Evolutionary conservation across 2,329 filamentous ascomycete species (phyloP).

Genomic region (Alternaria ethzedia): DNA sequence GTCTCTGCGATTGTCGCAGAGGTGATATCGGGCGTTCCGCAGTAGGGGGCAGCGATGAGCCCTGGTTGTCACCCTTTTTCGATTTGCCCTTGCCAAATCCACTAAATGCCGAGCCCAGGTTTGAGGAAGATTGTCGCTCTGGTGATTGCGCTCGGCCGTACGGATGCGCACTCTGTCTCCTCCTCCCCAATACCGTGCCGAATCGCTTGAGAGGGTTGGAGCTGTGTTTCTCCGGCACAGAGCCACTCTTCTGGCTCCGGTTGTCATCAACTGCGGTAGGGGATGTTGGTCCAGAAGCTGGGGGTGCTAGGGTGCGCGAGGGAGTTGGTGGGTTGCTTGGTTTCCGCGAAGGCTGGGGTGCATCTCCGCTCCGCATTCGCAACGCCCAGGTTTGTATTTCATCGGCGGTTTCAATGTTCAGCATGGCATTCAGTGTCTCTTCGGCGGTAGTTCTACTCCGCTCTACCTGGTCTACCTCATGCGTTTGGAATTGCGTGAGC

Average conservation of each 20-base stretch:
- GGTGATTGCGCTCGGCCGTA: conserved; percentile 51
- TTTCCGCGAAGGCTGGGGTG: conserved; percentile 39
- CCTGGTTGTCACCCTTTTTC: conserved; percentile 64
- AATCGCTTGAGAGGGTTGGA: conserved; percentile 49
- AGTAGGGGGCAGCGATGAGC: conserved; percentile 39
- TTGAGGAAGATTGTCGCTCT: conserved; percentile 61
- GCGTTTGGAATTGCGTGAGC: conserved; percentile 90
- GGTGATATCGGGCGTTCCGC: conserved; percentile 45
- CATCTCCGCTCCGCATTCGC: conserved; percentile 50
- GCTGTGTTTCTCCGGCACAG: conserved; percentile 47
- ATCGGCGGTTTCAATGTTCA: conserved; percentile 84
- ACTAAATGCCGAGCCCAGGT: conserved; percentile 63
- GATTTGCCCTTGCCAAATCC: conserved; percentile 69
- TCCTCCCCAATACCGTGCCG: conserved; percentile 49
- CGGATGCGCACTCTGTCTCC: conserved; percentile 48
- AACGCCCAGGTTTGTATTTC: conserved; percentile 80
- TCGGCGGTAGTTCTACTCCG: conserved; percentile 76
- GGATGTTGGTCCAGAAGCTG: conserved; percentile 34
- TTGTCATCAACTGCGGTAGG: conserved; percentile 57
- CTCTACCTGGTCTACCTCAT: conserved; percentile 87
- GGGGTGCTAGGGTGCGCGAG: conserved; percentile 45
- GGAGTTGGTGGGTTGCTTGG: conserved; percentile 40
- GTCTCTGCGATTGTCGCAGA: conserved; percentile 34
- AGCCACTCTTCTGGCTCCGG: conserved; percentile 61
- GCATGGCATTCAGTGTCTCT: conserved; percentile 77